These are phyloP conservation scores for Penium margaritaceum DNA, from an alignment of 139 green algal genomes.

Conservation along the genomic window DNA sequence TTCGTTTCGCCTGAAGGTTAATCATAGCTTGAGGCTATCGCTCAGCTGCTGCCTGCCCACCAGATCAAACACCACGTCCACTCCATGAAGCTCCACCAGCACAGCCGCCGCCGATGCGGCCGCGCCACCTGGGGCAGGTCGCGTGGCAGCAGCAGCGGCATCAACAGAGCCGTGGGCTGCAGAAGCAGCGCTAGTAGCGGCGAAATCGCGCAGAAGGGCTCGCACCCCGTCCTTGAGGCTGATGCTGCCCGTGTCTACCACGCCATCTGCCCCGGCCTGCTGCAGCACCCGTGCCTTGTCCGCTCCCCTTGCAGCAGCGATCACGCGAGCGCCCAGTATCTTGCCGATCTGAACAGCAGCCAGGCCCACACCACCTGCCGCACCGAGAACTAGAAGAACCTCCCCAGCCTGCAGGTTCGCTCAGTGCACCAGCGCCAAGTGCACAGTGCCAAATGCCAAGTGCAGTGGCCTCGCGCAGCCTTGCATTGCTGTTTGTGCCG, in stretches of 20 bases:
- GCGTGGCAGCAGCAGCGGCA: no score
- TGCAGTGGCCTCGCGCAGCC: no score
- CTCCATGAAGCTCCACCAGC: conserved; percentile 46
- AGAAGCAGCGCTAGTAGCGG: no score
- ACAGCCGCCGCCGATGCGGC: not conserved
- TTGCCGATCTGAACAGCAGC: conserved; percentile 61
- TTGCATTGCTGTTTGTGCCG: no score
- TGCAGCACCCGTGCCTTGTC: conserved; percentile 47
- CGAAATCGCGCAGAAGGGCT: no score
- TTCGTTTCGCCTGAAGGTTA: no score
- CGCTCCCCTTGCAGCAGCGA: conserved; percentile 40
- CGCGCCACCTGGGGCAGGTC: no score
- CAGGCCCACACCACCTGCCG: conserved; percentile 73
- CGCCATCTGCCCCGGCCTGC: conserved; percentile 51
- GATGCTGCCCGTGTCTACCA: conserved; percentile 49
- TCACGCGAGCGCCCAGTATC: conserved; percentile 4
- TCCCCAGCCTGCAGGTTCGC: conserved; percentile 62
- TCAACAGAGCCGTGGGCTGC: no score
- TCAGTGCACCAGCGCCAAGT: conserved; percentile 65
- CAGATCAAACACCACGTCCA: conserved; percentile 75
- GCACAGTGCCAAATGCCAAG: conserved; percentile 75
- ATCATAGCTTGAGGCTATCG: no score
- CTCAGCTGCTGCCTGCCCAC: conserved; percentile 67
- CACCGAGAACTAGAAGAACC: conserved; percentile 74
- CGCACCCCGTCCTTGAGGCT: not conserved